Evolutionary conservation across 2,329 filamentous ascomycete species (phyloP), one percentile per base, ranked within the genome.

Genomic region (Acrocalymma vagum): DNA sequence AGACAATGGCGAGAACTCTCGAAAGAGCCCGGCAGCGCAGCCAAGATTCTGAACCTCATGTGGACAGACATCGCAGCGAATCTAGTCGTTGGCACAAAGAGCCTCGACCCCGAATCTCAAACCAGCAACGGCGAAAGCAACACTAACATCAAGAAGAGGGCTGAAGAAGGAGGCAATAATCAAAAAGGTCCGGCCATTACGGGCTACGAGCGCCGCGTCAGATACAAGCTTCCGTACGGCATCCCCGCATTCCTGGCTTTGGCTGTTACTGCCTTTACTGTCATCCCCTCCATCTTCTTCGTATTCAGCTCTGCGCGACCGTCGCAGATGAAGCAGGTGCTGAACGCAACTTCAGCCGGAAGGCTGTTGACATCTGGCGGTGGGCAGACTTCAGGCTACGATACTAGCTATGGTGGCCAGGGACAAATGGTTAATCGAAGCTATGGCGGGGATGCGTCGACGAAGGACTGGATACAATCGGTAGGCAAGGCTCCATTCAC

Each of bases 61-160:
- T 78, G 72, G 69, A 77, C 74, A 0, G 74, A 78, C 39, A 38
- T 73, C 6, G 65, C 69, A 1, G 68, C 75, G 1, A 74, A 72
- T n/a, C 57, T 70, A 2, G 68, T 77, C 0, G 62, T 76, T 0
- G 74, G 75, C 4, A 76, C 71, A 2, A 67, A 33, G 42, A 39
- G 48, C 21, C 21, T 52, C 10, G 15, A 34, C 4, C n/a, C 35
- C 5, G 16, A 26, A 33, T 21, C 27, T 9, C 26, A 37, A 4
- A 36, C 8, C n/a, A n/a, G 26, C 36, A 24, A 38, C 44, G 25
- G 24, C n/a, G 27, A 22, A 28, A 30, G 21, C 29, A 22, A 15
- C 25, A 20, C 31, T 13, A 29, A 16, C 25, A 25, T 29, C 29
- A 7, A n/a, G 17, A 24, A 29, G 17, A 10, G 9, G 20, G 34